A percentile compares a stretch with the other conserved stretches of the same genome.
phyloP scores from a whole-genome alignment of 2,329 filamentous ascomycete genomes.

The Arachnopeziza araneosa region DNA sequence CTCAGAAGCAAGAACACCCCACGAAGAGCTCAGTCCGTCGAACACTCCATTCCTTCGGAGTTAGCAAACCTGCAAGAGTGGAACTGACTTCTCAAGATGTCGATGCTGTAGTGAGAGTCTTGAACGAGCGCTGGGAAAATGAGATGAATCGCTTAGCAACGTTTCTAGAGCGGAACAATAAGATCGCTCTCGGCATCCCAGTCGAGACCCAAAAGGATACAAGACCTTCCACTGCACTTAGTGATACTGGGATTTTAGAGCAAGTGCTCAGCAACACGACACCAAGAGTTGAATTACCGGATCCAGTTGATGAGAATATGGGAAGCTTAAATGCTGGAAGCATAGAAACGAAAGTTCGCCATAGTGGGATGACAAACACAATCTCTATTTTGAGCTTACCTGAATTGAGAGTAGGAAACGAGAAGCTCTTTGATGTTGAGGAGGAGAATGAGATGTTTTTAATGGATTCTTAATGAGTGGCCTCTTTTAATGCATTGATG shows the following conservation, averaged over 20 bases:
- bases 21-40: constrained; percentile 27
- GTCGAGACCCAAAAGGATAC: constrained; percentile 19
- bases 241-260: constrained; percentile 27
- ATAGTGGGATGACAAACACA: not conserved
- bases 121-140: constrained; percentile 27
- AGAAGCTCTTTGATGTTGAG: constrained; percentile 13
- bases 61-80: constrained; percentile 21
- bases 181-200: constrained; percentile 24
- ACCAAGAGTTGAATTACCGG: constrained; percentile 24
- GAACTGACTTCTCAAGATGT: constrained; percentile 29
- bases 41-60: constrained; percentile 25
- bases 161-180: constrained; percentile 29
- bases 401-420: constrained; percentile 7
- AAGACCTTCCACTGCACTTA: constrained; percentile 28
- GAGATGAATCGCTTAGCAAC: constrained; percentile 24
- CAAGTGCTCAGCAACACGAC: constrained; percentile 31
- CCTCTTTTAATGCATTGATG: not conserved
- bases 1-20: constrained; percentile 16
- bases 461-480: constrained; percentile 1
- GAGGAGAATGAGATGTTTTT: constrained; percentile 1
- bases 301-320: constrained; percentile 24
- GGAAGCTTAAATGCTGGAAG: not conserved
- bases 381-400: not conserved
- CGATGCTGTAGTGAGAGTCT: constrained; percentile 25
- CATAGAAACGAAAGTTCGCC: not conserved